These are phyloP conservation scores for Capsicum baccatum DNA, from an alignment of 257 asterid genomes.

Conservation along the genomic window DNA sequence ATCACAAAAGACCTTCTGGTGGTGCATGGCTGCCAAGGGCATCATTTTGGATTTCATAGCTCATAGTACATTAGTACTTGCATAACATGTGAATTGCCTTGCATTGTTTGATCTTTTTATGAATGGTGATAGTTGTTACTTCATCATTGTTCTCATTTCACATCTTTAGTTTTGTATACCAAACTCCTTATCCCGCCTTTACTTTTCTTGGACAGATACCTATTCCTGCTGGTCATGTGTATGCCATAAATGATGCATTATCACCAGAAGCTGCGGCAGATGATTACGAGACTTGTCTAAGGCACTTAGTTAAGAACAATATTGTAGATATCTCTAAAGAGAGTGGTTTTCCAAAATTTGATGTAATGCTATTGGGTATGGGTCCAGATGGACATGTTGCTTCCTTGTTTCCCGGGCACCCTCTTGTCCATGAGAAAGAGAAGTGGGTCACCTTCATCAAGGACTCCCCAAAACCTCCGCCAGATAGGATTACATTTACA, in stretches of 20 bases:
- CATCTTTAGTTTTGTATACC: neutral
- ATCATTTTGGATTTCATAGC: neutral
- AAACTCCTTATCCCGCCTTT: slow-evolving; percentile 8
- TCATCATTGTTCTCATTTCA: slow-evolving; percentile 9
- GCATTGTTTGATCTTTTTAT: neutral
- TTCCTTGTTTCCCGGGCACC: slow-evolving; percentile 88
- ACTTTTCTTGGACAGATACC: slow-evolving; percentile 58
- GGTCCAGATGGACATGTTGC: slow-evolving; percentile 98
- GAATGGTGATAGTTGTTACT: neutral
- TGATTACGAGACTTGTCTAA: slow-evolving; percentile 81
- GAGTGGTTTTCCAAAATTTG: slow-evolving; percentile 82
- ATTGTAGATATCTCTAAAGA: slow-evolving; percentile 54
- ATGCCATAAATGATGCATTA: slow-evolving; percentile 82
- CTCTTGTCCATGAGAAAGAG: slow-evolving; percentile 65
- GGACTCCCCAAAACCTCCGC: slow-evolving; percentile 97
- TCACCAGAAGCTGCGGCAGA: slow-evolving; percentile 94
- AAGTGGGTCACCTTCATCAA: slow-evolving; percentile 85
- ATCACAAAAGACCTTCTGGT: neutral
- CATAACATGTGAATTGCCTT: neutral
- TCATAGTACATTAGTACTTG: neutral
- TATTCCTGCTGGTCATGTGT: slow-evolving; percentile 79
- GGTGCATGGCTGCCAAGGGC: neutral
- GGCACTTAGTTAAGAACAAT: slow-evolving; percentile 64
- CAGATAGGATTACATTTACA: slow-evolving; percentile 85
- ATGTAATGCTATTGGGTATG: slow-evolving; percentile 91